phyloP scores from a whole-genome alignment of 352 stramenopile species.

The Globisporangium recalcitrans region DNA sequence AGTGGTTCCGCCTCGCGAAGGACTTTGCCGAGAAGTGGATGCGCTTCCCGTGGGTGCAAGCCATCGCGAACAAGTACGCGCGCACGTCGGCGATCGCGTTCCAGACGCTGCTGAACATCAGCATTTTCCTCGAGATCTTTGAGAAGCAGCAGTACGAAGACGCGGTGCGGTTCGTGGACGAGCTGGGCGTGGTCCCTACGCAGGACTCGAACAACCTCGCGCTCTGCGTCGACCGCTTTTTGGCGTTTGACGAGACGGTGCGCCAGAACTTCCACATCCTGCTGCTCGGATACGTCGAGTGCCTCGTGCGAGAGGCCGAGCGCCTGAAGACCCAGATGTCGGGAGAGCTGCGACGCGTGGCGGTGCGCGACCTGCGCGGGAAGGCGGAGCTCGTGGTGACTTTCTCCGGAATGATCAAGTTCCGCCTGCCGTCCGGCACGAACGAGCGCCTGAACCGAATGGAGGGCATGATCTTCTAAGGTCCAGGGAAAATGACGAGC shows the following conservation, averaged over 20 bases:
- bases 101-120: constrained; percentile 83
- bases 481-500: too few relatives aligned
- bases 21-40: constrained; percentile 86
- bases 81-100: constrained; percentile 68
- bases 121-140: constrained; percentile 82
- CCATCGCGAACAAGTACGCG: constrained; percentile 65
- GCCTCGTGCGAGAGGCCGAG: constrained; percentile 77
- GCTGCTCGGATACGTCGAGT: constrained; percentile 84
- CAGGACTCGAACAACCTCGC: constrained; percentile 53
- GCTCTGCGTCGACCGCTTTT: constrained; percentile 78
- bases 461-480: constrained; percentile 86
- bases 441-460: constrained; percentile 85
- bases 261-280: constrained; percentile 84
- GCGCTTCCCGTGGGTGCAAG: constrained; percentile 78
- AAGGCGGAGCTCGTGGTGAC: constrained; percentile 83
- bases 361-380: constrained; percentile 46
- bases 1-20: constrained; percentile 80
- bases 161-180: constrained; percentile 79
- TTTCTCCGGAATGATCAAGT: constrained; percentile 88
- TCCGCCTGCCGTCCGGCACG: constrained; percentile 70
- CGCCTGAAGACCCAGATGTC: constrained; percentile 65
- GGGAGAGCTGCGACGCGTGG: constrained; percentile 45
- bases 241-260: constrained; percentile 74
- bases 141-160: constrained; percentile 81
- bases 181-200: constrained; percentile 65